Evolutionary conservation across 306 rosid species (phyloP), one percentile per base, ranked within the genome.

Genomic region (Ziziphus jujuba): DNA sequence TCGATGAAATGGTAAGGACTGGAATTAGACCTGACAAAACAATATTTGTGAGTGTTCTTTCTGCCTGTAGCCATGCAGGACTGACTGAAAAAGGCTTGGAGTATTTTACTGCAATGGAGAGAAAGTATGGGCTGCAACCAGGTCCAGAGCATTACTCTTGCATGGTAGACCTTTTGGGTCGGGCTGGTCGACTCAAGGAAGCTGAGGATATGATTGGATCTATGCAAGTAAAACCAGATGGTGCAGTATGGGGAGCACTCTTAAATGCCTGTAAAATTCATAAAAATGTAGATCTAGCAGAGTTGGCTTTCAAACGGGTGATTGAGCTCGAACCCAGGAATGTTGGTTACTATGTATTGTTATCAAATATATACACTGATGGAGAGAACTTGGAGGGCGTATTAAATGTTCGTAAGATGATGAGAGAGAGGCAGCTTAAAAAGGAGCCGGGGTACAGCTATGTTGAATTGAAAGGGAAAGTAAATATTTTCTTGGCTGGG

Each of bases 201-300:
- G 96, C 97, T n/a, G 63, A 69, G 74, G 75, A 75, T 40, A 76
- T 83, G 23, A 90, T 90, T 66, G 69, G 68, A 20, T 84, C 89
- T 0, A 89, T 87, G 92, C 82, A 75, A 51, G 82, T 79, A 38
- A 79, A 76, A 61, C 91, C 98, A 3, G 97, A 92, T 59, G 98
- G 95, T 73, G 91, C 93, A 53, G 88, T 87, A 56, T 90, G 97
- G 93, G 97, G 97, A 31, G 97, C 97, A 44, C 90, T 92, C 73
- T 79, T 92, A 67, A 91, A 96, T 72, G 96, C 98, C 15, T 92
- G 97, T 75, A 85, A 90, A 77, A 92, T 89, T 61, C 93, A 92
- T 77, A 76, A 79, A 70, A 83, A 86, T 64, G 78, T 83, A 14
- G 80, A 82, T 75, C 72, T 91, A 31, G 98, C 95, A 54, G 96